Evolutionary conservation across 345 rosid genomes (phyloP).

Genomic region (Orychophragmus violaceus): DNA sequence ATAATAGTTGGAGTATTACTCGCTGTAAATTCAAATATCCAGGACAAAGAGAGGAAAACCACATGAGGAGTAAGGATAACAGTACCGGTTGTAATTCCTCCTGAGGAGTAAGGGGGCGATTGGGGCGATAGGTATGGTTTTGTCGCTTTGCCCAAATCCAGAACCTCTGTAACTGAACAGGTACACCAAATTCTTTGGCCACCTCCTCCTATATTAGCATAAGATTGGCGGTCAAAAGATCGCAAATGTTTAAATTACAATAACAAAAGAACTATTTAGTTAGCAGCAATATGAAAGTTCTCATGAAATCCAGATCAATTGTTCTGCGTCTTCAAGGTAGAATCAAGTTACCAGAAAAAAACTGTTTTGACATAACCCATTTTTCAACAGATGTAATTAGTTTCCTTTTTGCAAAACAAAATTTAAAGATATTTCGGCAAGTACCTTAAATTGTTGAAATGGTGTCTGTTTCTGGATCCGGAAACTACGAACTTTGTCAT

Average conservation of each 20-base stretch:
- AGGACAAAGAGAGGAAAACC: conserved; percentile 2
- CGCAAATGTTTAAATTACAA: background rate
- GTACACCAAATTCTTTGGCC: conserved; percentile 84
- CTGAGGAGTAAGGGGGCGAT: conserved; percentile 62
- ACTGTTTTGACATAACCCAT: background rate
- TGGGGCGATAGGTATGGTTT: conserved; percentile 90
- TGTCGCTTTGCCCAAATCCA: conserved; percentile 98
- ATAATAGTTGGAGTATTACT: background rate
- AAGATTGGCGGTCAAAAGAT: background rate
- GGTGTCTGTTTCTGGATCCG: conserved; percentile 81
- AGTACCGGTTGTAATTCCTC: conserved; percentile 80
- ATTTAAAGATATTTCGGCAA: background rate
- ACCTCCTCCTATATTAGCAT: conserved; percentile 68
- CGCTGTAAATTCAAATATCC: background rate
- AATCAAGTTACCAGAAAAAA: background rate
- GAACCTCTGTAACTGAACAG: conserved; percentile 79
- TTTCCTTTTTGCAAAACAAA: background rate
- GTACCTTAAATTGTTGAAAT: conserved; percentile 80
- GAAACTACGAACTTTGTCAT: conserved; percentile 86
- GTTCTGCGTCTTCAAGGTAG: background rate
- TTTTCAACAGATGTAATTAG: background rate
- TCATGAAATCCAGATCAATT: background rate
- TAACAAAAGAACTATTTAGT: background rate
- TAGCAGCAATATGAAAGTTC: background rate
- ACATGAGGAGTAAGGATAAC: background rate